A percentile compares a stretch with the other conserved stretches of the same genome.
phyloP scores from a whole-genome alignment of 768 basidiomycete genomes.

The Exidia glandulosa region DNA sequence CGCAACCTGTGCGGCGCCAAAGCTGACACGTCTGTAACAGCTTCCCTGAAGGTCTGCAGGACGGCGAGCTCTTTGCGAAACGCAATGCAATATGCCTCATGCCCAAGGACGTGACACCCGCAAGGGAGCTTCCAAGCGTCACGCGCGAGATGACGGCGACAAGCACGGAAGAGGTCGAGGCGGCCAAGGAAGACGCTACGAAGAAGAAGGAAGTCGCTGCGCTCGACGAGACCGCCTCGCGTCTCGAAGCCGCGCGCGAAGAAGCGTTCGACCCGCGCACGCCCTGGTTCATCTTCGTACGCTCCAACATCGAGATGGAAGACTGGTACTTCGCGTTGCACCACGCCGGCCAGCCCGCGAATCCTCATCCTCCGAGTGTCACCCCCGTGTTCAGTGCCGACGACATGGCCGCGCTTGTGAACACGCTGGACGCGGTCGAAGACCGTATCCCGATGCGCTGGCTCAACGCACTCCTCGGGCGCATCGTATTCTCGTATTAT shows the following conservation, averaged over 20 bases:
- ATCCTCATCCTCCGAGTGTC: conserved; percentile 26
- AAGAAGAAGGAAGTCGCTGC: conserved; percentile 30
- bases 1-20: no score
- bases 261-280: conserved; percentile 40
- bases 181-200: conserved; percentile 17
- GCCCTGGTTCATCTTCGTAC: conserved; percentile 92
- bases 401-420: conserved; percentile 77
- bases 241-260: conserved; percentile 30
- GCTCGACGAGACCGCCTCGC: conserved; percentile 19
- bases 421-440: conserved; percentile 82
- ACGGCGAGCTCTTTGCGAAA: conserved; percentile 86
- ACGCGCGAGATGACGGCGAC: conserved; percentile 42
- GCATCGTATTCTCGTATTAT: conserved; percentile 88
- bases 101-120: conserved; percentile 31
- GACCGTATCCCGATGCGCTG: conserved; percentile 97
- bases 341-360: conserved; percentile 34
- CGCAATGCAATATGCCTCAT: conserved; percentile 77
- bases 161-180: conserved; percentile 12
- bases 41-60: conserved; percentile 52
- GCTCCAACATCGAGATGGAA: conserved; percentile 86
- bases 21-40: no score
- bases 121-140: conserved; percentile 34
- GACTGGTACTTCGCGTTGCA: conserved; percentile 87
- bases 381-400: conserved; percentile 52
- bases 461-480: conserved; percentile 88